phyloP scores from a whole-genome alignment of 768 basidiomycete genomes.

The Podaxis carcinomalis region DNA sequence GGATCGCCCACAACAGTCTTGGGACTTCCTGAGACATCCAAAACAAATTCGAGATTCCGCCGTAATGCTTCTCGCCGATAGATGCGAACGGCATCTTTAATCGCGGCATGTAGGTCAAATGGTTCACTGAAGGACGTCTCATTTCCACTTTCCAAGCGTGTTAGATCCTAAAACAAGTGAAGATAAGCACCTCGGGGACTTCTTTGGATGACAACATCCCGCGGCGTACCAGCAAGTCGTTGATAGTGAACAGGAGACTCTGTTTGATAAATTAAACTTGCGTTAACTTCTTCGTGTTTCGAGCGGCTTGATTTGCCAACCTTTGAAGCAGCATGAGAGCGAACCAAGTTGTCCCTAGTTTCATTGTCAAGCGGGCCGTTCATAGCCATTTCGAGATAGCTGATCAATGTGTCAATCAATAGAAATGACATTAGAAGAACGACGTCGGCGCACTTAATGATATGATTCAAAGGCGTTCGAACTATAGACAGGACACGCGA shows the following conservation, averaged over 20 bases:
- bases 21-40: conserved; percentile 53
- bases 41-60: conserved; percentile 51
- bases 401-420: conserved; percentile 19
- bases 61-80: conserved; percentile 67
- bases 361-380: conserved; percentile 70
- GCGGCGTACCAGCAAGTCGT: conserved; percentile 59
- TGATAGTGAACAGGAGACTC: conserved; percentile 78
- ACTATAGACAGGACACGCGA: conserved; percentile 32
- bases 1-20: conserved; percentile 65
- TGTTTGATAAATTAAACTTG: conserved; percentile 17
- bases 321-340: conserved; percentile 74
- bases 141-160: conserved; percentile 70
- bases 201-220: neutral
- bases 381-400: conserved; percentile 77
- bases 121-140: conserved; percentile 75
- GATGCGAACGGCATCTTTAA: conserved; percentile 56
- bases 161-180: conserved; percentile 50
- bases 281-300: neutral
- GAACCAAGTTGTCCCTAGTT: conserved; percentile 68
- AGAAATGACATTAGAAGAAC: neutral
- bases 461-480: conserved; percentile 75
- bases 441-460: conserved; percentile 58
- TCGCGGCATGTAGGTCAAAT: conserved; percentile 58
- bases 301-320: conserved; percentile 21
- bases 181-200: neutral